Evolutionary conservation across 1,284 basidiomycete genomes (phyloP).

Genomic region (Polyporus tsugae): DNA sequence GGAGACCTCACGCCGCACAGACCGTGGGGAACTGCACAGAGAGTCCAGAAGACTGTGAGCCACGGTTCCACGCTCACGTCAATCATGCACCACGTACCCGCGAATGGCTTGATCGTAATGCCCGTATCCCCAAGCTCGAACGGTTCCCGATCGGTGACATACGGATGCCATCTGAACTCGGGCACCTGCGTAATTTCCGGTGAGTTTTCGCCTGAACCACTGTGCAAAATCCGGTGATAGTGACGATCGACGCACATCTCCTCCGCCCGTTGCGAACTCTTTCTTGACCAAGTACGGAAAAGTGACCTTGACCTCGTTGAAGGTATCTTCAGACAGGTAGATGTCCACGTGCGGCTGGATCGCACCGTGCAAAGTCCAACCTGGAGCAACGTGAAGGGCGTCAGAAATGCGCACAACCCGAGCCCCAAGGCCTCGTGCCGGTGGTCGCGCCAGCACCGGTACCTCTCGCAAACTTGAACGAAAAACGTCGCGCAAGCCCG

Average conservation of each 20-base stretch:
- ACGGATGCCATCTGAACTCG: constrained; percentile 77
- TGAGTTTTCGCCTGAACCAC: not conserved
- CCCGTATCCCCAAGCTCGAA: constrained; percentile 74
- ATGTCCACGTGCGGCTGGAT: constrained; percentile 81
- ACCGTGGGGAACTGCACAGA: constrained; percentile 13
- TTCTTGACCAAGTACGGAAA: constrained; percentile 84
- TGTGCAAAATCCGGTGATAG: constrained; percentile 10
- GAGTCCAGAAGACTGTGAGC: constrained; percentile 11
- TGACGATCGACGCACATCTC: constrained; percentile 61
- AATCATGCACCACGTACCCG: constrained; percentile 51
- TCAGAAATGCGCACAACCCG: constrained; percentile 7
- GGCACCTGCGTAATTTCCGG: constrained; percentile 59
- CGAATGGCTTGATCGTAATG: constrained; percentile 70
- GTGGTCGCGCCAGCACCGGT: not conserved
- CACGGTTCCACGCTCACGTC: constrained; percentile 2
- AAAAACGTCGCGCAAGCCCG: constrained; percentile 39
- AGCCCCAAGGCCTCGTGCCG: not conserved
- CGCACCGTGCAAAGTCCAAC: constrained; percentile 73
- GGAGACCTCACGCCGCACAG: constrained; percentile 11
- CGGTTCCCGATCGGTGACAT: constrained; percentile 68
- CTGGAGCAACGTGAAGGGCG: constrained; percentile 45
- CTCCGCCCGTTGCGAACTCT: constrained; percentile 80
- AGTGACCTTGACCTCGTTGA: constrained; percentile 65
- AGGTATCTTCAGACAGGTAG: constrained; percentile 74
- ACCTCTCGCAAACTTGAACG: not conserved